Evolutionary conservation across 176 grass and related monocot species (phyloP), one percentile per base, ranked within the genome.

Genomic region (Tillandsia fasciculata): DNA sequence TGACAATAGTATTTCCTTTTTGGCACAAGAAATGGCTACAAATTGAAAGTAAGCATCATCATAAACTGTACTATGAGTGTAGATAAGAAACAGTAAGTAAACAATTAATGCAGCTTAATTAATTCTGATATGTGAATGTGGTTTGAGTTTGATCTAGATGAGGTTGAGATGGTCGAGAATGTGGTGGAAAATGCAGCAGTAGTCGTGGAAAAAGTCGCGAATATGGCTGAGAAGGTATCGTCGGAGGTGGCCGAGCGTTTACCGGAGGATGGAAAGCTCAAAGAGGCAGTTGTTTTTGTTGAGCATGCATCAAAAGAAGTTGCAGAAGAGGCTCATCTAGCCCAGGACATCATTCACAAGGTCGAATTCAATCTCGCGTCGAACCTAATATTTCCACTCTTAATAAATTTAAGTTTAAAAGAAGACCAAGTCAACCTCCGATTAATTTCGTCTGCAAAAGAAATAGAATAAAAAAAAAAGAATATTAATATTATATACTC

Each of bases 271-370:
- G 78, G 76, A 12, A 65, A 53, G 70, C 76, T 96, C 11, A 82
- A 81, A 72, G 26, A 74, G 0, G 78, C 81, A 3, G 88, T 70
- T 7, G 75, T 73, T 14, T 26, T 75, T 17, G 56, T 88, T 0
- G 88, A 96, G 81, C 78, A 78, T 3, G 74, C 72, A 26, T 91
- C 92, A 0, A 76, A 54, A 66, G 79, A 82, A 50, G 72, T 91
- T 0, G 85, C 79, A 10, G 72, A 88, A 53, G 85, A 91, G 27
- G 88, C 92, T 50, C 85, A 76, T 27, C 69, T 78, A 48, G 88
- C 86, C 2, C 70, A 72, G 8, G 75, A 91, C 63, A 88, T 96
- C 20, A 78, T 96, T 76, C 80, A 86, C 23, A 87, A 90, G 87
- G 87, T 86, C 70, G 70, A 52, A 26, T 52, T 76, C 10, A 51